Conservation (phyloP, 2,329 filamentous ascomycete species). For the Hypoxylon sp. region DNA sequence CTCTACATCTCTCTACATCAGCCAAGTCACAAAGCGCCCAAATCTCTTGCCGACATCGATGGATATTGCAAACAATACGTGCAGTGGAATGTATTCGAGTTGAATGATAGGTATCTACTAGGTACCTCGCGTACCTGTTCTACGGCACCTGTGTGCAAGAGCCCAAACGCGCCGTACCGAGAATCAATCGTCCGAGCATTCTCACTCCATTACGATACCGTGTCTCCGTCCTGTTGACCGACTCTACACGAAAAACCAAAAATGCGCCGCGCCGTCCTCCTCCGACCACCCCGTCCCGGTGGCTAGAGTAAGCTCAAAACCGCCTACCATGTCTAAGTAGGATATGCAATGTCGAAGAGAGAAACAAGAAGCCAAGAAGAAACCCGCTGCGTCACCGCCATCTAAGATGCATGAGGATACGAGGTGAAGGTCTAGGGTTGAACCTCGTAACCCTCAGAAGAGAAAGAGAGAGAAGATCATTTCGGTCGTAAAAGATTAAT, state of each 20-base stretch:
- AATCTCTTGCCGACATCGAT: not conserved
- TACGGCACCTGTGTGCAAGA: conserved; percentile 9
- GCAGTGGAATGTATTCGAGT: conserved; percentile 10
- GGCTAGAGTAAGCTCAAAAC: conserved; percentile 41
- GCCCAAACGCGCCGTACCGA: conserved; percentile 4
- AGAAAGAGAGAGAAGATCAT: conserved; percentile 13
- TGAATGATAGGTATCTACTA: conserved; percentile 18
- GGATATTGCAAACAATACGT: not conserved
- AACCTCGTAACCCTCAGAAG: not conserved
- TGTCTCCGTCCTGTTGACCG: conserved; percentile 2
- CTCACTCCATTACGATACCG: conserved; percentile 7
- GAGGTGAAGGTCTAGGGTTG: conserved; percentile 30
- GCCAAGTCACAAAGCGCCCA: not conserved
- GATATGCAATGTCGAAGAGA: conserved; percentile 26
- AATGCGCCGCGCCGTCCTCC: conserved; percentile 43
- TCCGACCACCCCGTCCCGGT: conserved; percentile 25
- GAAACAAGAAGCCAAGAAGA: conserved; percentile 1
- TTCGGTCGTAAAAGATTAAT: conserved; percentile 22
- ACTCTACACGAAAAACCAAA: conserved; percentile 8
- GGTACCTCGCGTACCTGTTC: conserved; percentile 11
- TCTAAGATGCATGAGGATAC: conserved; percentile 23
- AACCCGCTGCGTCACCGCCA: conserved; percentile 9
- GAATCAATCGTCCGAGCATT: conserved; percentile 8
- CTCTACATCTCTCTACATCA: not conserved
- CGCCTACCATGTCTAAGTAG: conserved; percentile 34